Evolutionary conservation across 2,329 filamentous ascomycete species (phyloP).

Genomic region (Colletotrichum sp.): DNA sequence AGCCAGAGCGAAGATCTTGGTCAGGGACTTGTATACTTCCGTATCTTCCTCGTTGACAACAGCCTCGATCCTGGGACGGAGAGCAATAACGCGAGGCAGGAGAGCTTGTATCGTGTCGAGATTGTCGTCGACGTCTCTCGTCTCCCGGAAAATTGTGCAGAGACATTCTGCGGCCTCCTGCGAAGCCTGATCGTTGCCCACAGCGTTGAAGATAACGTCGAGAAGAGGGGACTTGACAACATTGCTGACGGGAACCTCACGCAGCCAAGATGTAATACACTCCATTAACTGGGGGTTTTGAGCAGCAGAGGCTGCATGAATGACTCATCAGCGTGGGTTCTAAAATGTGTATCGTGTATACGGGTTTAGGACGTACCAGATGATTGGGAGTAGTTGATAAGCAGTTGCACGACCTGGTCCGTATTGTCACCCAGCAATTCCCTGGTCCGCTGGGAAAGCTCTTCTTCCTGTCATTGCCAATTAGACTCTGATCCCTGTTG

Average conservation of each 20-base stretch:
- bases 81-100: conserved; percentile 78
- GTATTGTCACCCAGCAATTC: conserved; percentile 93
- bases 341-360: background rate
- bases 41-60: conserved; percentile 81
- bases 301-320: conserved; percentile 68
- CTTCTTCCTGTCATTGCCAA: conserved; percentile 82
- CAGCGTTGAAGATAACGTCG: conserved; percentile 77
- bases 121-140: conserved; percentile 90
- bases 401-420: conserved; percentile 81
- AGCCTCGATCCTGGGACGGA: conserved; percentile 78
- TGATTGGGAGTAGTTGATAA: conserved; percentile 90
- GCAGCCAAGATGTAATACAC: conserved; percentile 95
- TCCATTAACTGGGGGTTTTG: conserved; percentile 91
- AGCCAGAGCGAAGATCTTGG: conserved; percentile 89
- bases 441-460: conserved; percentile 82
- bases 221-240: conserved; percentile 88
- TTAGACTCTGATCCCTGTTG: conserved; percentile 49
- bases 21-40: conserved; percentile 86
- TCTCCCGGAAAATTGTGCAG: conserved; percentile 90
- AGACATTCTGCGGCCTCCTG: conserved; percentile 91
- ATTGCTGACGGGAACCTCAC: conserved; percentile 84
- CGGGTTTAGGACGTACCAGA: conserved; percentile 67
- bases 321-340: background rate
- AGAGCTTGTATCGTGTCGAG: conserved; percentile 81
- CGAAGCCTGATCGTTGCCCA: conserved; percentile 78